These are phyloP conservation scores for Beauveria pseudobassiana DNA, from an alignment of 2,329 filamentous ascomycete genomes.

Conservation along the genomic window DNA sequence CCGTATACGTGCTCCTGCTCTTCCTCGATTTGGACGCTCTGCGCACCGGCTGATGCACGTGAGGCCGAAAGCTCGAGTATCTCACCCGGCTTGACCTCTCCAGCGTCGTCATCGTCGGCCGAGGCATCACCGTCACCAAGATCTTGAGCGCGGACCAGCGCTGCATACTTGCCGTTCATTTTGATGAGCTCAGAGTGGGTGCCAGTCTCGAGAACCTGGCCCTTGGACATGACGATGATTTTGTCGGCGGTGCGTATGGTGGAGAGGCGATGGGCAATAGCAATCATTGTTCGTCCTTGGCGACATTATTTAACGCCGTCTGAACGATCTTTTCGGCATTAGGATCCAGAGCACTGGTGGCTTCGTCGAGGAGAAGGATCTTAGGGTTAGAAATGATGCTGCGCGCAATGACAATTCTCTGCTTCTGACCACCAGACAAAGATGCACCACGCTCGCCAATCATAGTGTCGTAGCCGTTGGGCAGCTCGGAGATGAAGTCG, in stretches of 20 bases:
- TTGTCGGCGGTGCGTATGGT: slow-evolving; percentile 56
- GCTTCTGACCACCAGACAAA: slow-evolving; percentile 59
- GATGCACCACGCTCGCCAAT: slow-evolving; percentile 60
- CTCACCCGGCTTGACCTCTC: slow-evolving; percentile 24
- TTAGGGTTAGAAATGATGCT: slow-evolving; percentile 57
- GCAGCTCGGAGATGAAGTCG: slow-evolving; percentile 44
- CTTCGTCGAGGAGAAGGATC: slow-evolving; percentile 62
- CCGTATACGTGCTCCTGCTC: slow-evolving; percentile 15
- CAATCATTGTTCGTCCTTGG: slow-evolving; percentile 54
- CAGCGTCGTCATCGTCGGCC: slow-evolving; percentile 13
- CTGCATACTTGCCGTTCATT: slow-evolving; percentile 39
- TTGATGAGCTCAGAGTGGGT: slow-evolving; percentile 51
- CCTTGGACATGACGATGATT: slow-evolving; percentile 57
- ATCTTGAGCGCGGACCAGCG: slow-evolving; percentile 39
- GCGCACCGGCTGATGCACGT: slow-evolving; percentile 14
- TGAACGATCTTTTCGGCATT: slow-evolving; percentile 46
- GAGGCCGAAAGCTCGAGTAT: slow-evolving; percentile 14
- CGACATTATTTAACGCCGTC: slow-evolving; percentile 44
- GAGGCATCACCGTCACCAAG: slow-evolving; percentile 21
- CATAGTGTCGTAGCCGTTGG: slow-evolving; percentile 49
- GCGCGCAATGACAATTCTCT: slow-evolving; percentile 59
- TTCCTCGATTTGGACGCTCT: slow-evolving; percentile 8
- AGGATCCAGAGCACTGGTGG: slow-evolving; percentile 51
- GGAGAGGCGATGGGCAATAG: slow-evolving; percentile 55
- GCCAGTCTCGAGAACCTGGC: slow-evolving; percentile 52